A percentile compares a stretch with the other conserved stretches of the same genome.
These are phyloP conservation scores for Fusarium multiceps DNA, from an alignment of 2,329 filamentous ascomycete species.

Conservation along the genomic window DNA sequence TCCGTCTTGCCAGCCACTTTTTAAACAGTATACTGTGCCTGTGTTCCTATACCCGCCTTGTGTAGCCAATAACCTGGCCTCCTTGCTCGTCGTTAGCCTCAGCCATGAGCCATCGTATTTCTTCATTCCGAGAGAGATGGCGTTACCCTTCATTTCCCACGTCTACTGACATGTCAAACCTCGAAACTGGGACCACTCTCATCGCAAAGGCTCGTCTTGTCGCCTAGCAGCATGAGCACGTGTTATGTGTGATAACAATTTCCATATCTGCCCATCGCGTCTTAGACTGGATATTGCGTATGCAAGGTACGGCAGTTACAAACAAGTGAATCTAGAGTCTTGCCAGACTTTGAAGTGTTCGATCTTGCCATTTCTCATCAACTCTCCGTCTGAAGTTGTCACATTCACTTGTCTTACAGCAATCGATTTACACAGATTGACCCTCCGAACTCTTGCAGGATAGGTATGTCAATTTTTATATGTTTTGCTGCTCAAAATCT, in stretches of 20 bases:
- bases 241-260: neutral
- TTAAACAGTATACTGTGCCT: slow-evolving; percentile 44
- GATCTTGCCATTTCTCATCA: accelerated
- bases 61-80: neutral
- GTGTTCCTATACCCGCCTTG: slow-evolving; percentile 17
- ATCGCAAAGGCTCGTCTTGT: slow-evolving; percentile 22
- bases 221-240: slow-evolving; percentile 30
- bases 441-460: too few relatives aligned
- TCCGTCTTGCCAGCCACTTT: slow-evolving; percentile 31
- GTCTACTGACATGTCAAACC: neutral
- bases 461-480: too few relatives aligned
- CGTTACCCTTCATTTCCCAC: neutral
- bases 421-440: too few relatives aligned
- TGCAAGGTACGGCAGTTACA: neutral
- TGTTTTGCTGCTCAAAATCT: too few relatives aligned
- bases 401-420: neutral
- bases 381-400: neutral
- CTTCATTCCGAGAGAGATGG: slow-evolving; percentile 1
- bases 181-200: slow-evolving; percentile 1
- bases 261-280: too few relatives aligned
- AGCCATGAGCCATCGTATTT: slow-evolving; percentile 18
- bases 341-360: neutral
- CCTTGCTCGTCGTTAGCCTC: slow-evolving; percentile 17
- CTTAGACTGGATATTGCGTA: neutral
- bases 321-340: neutral